Percentiles rank a stretch among this genome's conserved stretches.
phyloP scores from a whole-genome alignment of 305 asterid species.

The Solanum hybrid region DNA sequence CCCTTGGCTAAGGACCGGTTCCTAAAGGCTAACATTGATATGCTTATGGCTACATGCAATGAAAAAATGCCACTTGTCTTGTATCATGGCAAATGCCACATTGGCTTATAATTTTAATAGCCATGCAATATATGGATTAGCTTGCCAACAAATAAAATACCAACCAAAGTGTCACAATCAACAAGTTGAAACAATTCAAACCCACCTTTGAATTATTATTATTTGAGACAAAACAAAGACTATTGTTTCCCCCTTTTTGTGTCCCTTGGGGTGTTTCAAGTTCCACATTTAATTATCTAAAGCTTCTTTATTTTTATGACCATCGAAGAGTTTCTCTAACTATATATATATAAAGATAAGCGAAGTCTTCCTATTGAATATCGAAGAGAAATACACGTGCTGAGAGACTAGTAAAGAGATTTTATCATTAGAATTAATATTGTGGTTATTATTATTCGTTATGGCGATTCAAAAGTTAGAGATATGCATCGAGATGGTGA shows the following conservation, averaged over 20 bases:
- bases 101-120: neutral
- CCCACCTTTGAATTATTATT: neutral
- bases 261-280: neutral
- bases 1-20: too few relatives aligned
- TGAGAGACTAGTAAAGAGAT: neutral
- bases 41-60: neutral
- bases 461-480: neutral
- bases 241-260: neutral
- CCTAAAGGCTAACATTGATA: neutral
- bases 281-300: neutral
- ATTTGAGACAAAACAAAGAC: neutral
- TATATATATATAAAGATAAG: neutral
- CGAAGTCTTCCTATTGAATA: too few relatives aligned
- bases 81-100: neutral
- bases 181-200: neutral
- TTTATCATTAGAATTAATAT: neutral
- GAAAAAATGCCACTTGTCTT: neutral
- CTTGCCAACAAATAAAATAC: neutral
- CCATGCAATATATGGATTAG: neutral
- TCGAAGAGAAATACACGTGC: neutral
- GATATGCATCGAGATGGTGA: slow-evolving; percentile 1
- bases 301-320: neutral
- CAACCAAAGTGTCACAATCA: neutral
- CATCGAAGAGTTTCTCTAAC: neutral
- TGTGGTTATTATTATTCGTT: neutral